phyloP scores from a whole-genome alignment of 2,329 filamentous ascomycete genomes.

The Calonectria ilicicola region DNA sequence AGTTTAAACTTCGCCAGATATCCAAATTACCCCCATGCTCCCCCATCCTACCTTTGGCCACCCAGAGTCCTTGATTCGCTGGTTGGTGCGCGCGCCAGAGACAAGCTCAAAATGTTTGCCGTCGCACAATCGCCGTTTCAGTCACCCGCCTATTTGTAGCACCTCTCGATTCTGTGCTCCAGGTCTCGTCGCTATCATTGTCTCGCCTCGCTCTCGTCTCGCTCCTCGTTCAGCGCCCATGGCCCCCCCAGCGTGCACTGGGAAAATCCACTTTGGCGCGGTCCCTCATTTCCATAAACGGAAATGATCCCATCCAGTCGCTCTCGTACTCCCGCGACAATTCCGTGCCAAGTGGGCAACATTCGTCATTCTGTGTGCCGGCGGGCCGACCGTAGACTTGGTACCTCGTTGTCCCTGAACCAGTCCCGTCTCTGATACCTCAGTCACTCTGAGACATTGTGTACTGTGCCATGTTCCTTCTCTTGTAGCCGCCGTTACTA shows the following conservation, averaged over 20 bases:
- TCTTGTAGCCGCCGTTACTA: not conserved
- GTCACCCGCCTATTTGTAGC: slow-evolving; percentile 19
- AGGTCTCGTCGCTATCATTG: not conserved
- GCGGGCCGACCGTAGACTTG: slow-evolving; percentile 20
- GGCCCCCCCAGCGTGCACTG: not conserved
- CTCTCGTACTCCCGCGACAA: slow-evolving; percentile 16
- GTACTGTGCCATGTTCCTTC: not conserved
- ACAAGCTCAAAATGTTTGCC: slow-evolving; percentile 39
- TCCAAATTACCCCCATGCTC: not conserved
- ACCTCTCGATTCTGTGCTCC: not conserved
- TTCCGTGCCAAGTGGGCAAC: slow-evolving; percentile 17
- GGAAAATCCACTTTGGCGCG: not conserved
- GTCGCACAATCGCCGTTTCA: slow-evolving; percentile 42
- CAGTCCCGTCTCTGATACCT: not conserved
- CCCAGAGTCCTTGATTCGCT: not conserved
- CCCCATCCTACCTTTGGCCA: not conserved
- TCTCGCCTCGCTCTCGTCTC: slow-evolving; percentile 17
- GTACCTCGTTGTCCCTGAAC: slow-evolving; percentile 10
- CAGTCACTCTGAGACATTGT: not conserved
- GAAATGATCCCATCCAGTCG: slow-evolving; percentile 15
- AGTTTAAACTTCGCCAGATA: slow-evolving; percentile 6
- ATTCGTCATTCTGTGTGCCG: slow-evolving; percentile 26
- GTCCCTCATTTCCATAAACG: slow-evolving; percentile 21
- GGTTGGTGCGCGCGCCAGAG: slow-evolving; percentile 16
- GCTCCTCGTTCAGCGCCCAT: not conserved